phyloP scores from a whole-genome alignment of 1,139 yeast genomes.

The Wickerhamiella pararugosa region DNA sequence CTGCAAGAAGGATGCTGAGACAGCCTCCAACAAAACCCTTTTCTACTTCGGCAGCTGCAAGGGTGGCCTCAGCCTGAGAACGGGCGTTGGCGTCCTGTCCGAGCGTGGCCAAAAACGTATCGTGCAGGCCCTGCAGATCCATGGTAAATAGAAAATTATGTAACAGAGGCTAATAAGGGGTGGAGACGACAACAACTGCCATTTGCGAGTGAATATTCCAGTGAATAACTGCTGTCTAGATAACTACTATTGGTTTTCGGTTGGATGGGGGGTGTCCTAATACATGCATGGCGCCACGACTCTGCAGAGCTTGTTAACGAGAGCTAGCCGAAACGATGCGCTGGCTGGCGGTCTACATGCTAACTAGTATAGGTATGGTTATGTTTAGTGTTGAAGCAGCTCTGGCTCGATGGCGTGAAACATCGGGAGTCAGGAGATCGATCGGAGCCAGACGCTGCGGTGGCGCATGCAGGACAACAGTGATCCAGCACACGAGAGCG shows the following conservation, averaged over 20 bases:
- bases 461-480: too few species aligned
- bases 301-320: too few species aligned
- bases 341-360: too few species aligned
- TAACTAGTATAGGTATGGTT: too few species aligned
- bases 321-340: too few species aligned
- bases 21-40: conserved; percentile 79
- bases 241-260: too few species aligned
- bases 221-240: background rate
- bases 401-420: background rate
- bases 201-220: background rate
- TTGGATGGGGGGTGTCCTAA: too few species aligned
- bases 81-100: conserved; percentile 51
- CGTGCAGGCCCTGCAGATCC: conserved; percentile 54
- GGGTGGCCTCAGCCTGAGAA: conserved; percentile 52
- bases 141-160: conserved; percentile 28
- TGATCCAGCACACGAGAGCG: too few species aligned
- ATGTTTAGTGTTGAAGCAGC: background rate
- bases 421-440: background rate
- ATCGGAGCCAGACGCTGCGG: background rate
- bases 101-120: conserved; percentile 71
- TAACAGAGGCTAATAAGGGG: background rate
- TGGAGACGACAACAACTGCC: background rate
- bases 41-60: conserved; percentile 38
- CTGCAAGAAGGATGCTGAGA: conserved; percentile 53
- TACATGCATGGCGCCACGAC: too few species aligned